Conservation (phyloP, 192 early-diverging fungal species). For the Podila epicladia region DNA sequence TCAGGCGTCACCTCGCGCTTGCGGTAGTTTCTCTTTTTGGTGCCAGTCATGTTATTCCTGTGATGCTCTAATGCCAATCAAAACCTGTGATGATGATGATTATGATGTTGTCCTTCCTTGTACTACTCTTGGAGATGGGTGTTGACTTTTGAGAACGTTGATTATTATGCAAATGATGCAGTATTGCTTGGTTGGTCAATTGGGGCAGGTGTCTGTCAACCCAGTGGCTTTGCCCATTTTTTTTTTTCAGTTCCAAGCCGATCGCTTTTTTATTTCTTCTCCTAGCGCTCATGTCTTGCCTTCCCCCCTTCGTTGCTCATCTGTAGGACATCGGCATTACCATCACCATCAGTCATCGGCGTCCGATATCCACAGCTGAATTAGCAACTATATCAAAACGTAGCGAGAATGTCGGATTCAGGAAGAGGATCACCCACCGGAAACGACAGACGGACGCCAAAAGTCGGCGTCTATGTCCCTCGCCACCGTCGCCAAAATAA, state of each 20-base stretch:
- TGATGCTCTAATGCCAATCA: too few species aligned
- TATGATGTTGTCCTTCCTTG: not conserved
- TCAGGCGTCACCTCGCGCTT: constrained; percentile 38
- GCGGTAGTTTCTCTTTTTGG: constrained; percentile 43
- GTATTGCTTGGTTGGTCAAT: not conserved
- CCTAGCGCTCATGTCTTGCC: not conserved
- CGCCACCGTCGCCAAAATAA: constrained; percentile 31
- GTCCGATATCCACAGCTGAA: not conserved
- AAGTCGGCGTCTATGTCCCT: constrained; percentile 43
- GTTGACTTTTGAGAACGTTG: not conserved
- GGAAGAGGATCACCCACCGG: not conserved
- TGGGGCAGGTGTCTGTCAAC: not conserved
- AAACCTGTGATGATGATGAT: not conserved
- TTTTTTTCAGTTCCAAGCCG: not conserved
- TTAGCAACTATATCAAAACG: not conserved
- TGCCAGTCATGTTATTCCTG: constrained; percentile 17
- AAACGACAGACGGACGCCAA: constrained; percentile 12
- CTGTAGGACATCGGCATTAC: not conserved
- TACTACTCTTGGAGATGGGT: not conserved
- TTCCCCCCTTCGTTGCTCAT: not conserved
- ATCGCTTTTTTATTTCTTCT: constrained; percentile 1
- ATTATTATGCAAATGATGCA: not conserved
- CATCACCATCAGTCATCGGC: not conserved
- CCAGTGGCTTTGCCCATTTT: not conserved
- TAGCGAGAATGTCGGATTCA: constrained; percentile 24